These are phyloP conservation scores for Seiridium cupressi DNA, from an alignment of 2,329 filamentous ascomycete genomes.

Conservation along the genomic window DNA sequence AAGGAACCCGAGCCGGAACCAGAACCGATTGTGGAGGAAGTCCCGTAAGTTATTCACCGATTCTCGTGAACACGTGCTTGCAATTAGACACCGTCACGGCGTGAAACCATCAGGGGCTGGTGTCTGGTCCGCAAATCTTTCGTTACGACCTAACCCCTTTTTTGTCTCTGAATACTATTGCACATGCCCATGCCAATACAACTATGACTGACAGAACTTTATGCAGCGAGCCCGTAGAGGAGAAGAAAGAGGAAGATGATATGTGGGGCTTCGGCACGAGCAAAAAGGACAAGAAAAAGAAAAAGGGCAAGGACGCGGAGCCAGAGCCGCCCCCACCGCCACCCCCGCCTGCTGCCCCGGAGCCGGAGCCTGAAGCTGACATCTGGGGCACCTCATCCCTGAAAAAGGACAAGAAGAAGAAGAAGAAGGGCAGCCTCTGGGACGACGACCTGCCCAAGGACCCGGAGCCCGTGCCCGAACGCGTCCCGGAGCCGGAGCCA, in stretches of 20 bases:
- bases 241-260: conserved; percentile 17
- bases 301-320: conserved; percentile 17
- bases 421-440: conserved; percentile 29
- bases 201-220: no score
- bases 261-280: conserved; percentile 20
- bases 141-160: no score
- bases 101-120: no score
- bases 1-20: conserved; percentile 23
- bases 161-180: no score
- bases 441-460: conserved; percentile 16
- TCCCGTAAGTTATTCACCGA: no score
- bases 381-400: conserved; percentile 17
- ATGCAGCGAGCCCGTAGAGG: not conserved
- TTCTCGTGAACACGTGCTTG: no score
- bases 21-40: conserved; percentile 1
- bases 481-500: conserved; percentile 13
- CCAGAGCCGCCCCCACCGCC: conserved; percentile 6
- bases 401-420: conserved; percentile 46
- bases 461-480: conserved; percentile 22
- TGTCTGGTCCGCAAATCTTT: no score
- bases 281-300: conserved; percentile 25
- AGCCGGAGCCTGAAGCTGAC: conserved; percentile 15
- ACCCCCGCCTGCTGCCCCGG: conserved; percentile 2
- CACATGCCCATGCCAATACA: no score
- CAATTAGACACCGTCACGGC: no score